Conservation (phyloP, 306 rosid genomes). For the Vigna reflexopilosa region DNA sequence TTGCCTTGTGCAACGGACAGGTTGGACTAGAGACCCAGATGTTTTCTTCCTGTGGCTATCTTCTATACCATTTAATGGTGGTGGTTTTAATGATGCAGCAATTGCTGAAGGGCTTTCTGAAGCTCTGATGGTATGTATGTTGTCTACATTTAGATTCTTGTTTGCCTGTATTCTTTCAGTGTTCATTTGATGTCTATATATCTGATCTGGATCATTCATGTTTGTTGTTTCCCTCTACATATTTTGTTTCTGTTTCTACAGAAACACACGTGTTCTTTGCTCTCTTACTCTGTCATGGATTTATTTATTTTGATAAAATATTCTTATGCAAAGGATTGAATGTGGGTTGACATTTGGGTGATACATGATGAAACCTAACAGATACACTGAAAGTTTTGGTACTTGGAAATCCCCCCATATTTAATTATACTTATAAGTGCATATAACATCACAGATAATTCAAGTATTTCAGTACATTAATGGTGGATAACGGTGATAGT, state of each 20-base stretch:
- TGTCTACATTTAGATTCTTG: constrained; percentile 4
- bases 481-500: background rate
- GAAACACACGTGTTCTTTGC: background rate
- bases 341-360: constrained; percentile 23
- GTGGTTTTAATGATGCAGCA: constrained; percentile 93
- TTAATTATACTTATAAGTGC: background rate
- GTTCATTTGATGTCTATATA: constrained; percentile 25
- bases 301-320: constrained; percentile 29
- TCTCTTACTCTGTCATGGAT: constrained; percentile 14
- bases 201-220: constrained; percentile 34
- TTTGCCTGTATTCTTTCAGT: constrained; percentile 38
- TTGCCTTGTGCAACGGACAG: constrained; percentile 82
- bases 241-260: background rate
- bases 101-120: constrained; percentile 99
- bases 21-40: constrained; percentile 92
- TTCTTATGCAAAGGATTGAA: constrained; percentile 2
- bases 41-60: constrained; percentile 78
- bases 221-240: constrained; percentile 2
- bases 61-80: constrained; percentile 81
- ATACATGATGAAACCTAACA: background rate
- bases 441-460: background rate
- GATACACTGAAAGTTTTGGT: background rate
- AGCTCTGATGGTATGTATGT: constrained; percentile 79
- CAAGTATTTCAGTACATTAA: background rate
- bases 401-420: background rate